Conservation (phyloP, 1,284 basidiomycete genomes). For the Fomitopsis palustris region DNA sequence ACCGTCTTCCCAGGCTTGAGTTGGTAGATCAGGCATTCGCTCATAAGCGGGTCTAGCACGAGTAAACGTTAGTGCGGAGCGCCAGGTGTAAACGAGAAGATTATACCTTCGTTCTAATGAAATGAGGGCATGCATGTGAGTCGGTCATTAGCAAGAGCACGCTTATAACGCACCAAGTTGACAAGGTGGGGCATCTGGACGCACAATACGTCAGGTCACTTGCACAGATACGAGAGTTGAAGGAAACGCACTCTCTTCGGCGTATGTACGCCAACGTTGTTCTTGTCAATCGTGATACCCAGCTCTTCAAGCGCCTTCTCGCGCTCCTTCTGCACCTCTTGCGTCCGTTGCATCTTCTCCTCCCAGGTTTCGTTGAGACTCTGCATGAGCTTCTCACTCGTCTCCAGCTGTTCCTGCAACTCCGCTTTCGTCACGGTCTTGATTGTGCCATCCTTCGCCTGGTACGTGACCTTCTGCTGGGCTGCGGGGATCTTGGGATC, state of each 20-base stretch:
- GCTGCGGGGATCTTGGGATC: slow-evolving; percentile 90
- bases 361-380: slow-evolving; percentile 98
- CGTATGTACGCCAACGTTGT: slow-evolving; percentile 94
- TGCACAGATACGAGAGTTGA: background rate
- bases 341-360: slow-evolving; percentile 89
- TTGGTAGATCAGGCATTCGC: slow-evolving; percentile 93
- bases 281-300: slow-evolving; percentile 96
- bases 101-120: slow-evolving; percentile 82
- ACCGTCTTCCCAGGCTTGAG: slow-evolving; percentile 86
- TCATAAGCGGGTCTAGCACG: slow-evolving; percentile 77
- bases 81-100: background rate
- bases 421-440: slow-evolving; percentile 97
- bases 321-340: slow-evolving; percentile 93
- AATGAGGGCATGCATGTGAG: slow-evolving; percentile 10
- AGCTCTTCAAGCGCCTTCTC: slow-evolving; percentile 97
- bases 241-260: slow-evolving; percentile 76
- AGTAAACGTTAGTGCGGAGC: slow-evolving; percentile 10
- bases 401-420: slow-evolving; percentile 94
- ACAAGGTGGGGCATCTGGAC: slow-evolving; percentile 89
- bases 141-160: background rate
- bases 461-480: slow-evolving; percentile 94
- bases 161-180: slow-evolving; percentile 68
- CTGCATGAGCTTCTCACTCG: slow-evolving; percentile 96
- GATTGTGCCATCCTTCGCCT: slow-evolving; percentile 90
- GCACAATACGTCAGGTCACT: background rate